Evolutionary conservation across 2,329 filamentous ascomycete species (phyloP), one percentile per base, ranked within the genome.

Genomic region (Helicocarpus griseus): DNA sequence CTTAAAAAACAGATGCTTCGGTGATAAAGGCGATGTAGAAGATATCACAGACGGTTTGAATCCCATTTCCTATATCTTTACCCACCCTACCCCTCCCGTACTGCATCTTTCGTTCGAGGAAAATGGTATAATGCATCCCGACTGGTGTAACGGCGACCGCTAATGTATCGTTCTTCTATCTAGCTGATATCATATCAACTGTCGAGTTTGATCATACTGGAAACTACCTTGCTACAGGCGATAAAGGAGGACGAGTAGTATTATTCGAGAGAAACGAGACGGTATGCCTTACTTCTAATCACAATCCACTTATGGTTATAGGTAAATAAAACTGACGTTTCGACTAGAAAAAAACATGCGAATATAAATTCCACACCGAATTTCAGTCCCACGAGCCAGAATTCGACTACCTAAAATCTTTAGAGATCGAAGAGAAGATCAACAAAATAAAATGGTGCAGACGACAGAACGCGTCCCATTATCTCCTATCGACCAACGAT

Each of bases 371-470:
- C 71, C 93, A 98, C 72, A 98, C 93, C 70, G 93, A 98, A 69
- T 98, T 98, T 65, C 93, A 98, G 76, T 98, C 93, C 63, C 93
- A 98, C 75, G 93, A 98, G 69, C 93, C 93, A 57, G 93, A 98
- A 73, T 98, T 98, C 72, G 93, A 98, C 72, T 98, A 98, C 70
- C 82, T 98, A 59, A 98, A 98, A 74, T 98, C 93, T 31, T 80
- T 98, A 62, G 93, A 98, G 73, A 98, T 98, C 66, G 93, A 98
- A 79, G 93, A 98, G 74, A 98, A 98, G 77, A 98, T 98, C 80
- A 98, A 98, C 80, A 98, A 98, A 79, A 98, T 98, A 76, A 98
- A 97, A 73, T 98, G 93, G 93, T 98, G 93, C 72, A 85, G 87
- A 67, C 85, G 93, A 73, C 91, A 97, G 73, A 98, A 98, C 77